These are phyloP conservation scores for Saccharata proteae DNA, from an alignment of 2,329 filamentous ascomycete species.

Conservation along the genomic window DNA sequence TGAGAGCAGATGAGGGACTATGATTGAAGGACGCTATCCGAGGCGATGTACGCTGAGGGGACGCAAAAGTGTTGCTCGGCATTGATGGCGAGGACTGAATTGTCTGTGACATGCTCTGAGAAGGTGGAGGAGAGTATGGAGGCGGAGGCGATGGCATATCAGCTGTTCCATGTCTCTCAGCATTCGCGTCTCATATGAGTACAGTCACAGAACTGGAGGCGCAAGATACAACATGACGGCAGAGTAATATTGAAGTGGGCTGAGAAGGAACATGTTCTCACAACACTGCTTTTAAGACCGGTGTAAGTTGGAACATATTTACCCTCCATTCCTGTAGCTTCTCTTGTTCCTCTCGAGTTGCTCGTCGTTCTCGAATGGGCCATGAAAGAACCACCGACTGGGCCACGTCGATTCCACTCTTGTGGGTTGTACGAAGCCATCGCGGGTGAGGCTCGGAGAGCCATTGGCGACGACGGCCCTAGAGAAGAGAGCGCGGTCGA, in stretches of 20 bases:
- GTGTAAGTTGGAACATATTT: conserved; percentile 10
- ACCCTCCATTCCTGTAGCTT: conserved; percentile 35
- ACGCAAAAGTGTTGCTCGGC: conserved; percentile 21
- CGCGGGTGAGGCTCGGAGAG: conserved; percentile 19
- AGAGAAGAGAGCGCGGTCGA: conserved; percentile 22
- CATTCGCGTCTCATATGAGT: not conserved
- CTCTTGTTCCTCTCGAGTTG: conserved; percentile 19
- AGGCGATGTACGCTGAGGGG: conserved; percentile 12
- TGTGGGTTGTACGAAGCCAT: conserved; percentile 35
- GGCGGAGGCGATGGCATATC: conserved; percentile 39
- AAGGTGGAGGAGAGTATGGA: conserved; percentile 35
- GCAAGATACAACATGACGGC: not conserved
- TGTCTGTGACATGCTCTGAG: conserved; percentile 22
- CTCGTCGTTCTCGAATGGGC: conserved; percentile 19
- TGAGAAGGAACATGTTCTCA: conserved; percentile 1
- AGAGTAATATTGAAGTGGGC: not conserved
- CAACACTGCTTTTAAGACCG: conserved; percentile 1
- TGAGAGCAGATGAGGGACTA: conserved; percentile 16
- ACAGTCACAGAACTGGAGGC: not conserved
- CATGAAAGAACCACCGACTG: conserved; percentile 7
- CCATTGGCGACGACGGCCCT: conserved; percentile 22
- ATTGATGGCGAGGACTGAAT: conserved; percentile 24
- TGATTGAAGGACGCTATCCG: conserved; percentile 17
- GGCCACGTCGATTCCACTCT: conserved; percentile 31
- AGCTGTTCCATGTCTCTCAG: conserved; percentile 20